Percentiles rank a stretch among this genome's conserved stretches.
Conservation (phyloP, 2,329 filamentous ascomycete species). For the Aspergillus viridinutans region DNA sequence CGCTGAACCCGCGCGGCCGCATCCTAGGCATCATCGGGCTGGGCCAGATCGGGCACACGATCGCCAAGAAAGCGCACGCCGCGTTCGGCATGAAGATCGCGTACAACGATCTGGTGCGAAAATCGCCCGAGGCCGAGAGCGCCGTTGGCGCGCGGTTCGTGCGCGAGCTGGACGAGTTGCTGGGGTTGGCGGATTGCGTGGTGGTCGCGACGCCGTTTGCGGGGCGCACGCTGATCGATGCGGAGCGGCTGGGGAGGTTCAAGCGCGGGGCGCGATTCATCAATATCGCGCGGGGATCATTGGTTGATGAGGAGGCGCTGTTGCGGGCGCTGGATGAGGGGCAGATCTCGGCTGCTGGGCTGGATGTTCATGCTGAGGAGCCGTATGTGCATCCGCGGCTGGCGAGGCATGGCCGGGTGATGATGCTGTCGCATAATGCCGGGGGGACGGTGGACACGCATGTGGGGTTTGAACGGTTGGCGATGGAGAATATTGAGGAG, state of each 20-base stretch:
- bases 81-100: slow-evolving; percentile 64
- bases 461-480: slow-evolving; percentile 45
- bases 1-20: slow-evolving; percentile 60
- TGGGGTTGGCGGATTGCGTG: slow-evolving; percentile 43
- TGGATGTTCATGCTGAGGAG: slow-evolving; percentile 55
- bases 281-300: slow-evolving; percentile 50
- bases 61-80: slow-evolving; percentile 55
- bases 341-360: slow-evolving; percentile 44
- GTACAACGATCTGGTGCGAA: slow-evolving; percentile 50
- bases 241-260: slow-evolving; percentile 42
- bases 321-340: slow-evolving; percentile 46
- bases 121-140: slow-evolving; percentile 35
- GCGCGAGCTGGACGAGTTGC: slow-evolving; percentile 40
- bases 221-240: slow-evolving; percentile 41
- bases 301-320: slow-evolving; percentile 49
- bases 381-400: slow-evolving; percentile 47
- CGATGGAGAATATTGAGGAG: slow-evolving; percentile 45
- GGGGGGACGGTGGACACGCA: slow-evolving; percentile 48
- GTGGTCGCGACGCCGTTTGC: slow-evolving; percentile 46
- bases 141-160: slow-evolving; percentile 40
- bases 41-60: slow-evolving; percentile 60
- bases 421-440: slow-evolving; percentile 47
- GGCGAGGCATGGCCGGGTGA: slow-evolving; percentile 40
- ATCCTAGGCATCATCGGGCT: slow-evolving; percentile 65
- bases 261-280: slow-evolving; percentile 47